These are phyloP conservation scores for Colletotrichum godetiae DNA, from an alignment of 2,329 filamentous ascomycete genomes.

Conservation along the genomic window DNA sequence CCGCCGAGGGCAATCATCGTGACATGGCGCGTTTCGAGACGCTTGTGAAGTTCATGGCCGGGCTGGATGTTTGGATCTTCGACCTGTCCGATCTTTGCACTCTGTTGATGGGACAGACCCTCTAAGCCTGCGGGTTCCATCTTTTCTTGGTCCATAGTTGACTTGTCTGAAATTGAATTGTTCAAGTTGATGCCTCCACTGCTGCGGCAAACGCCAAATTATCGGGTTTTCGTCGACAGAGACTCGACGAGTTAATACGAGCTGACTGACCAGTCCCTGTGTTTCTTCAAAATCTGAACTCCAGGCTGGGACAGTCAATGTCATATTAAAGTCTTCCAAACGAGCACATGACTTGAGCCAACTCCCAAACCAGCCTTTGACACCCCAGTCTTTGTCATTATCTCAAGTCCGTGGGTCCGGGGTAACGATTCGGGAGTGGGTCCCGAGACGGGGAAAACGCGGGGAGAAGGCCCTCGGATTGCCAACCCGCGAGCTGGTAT, in stretches of 20 bases:
- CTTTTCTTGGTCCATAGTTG: slow-evolving; percentile 17
- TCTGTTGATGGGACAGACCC: not conserved
- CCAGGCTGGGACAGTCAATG: not conserved
- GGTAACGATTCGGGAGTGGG: slow-evolving; percentile 15
- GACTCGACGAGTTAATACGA: not conserved
- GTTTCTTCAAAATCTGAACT: not conserved
- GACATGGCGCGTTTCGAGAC: slow-evolving; percentile 43
- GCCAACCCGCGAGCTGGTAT: not conserved
- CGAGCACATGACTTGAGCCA: not conserved
- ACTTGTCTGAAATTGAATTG: not conserved
- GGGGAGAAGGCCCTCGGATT: slow-evolving; percentile 9
- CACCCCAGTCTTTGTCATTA: slow-evolving; percentile 8
- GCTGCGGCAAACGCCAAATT: not conserved
- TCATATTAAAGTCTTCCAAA: not conserved
- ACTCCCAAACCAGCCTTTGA: not conserved
- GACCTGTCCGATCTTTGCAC: slow-evolving; percentile 16
- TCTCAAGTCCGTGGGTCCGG: slow-evolving; percentile 14
- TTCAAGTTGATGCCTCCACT: too few species aligned
- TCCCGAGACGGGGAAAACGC: slow-evolving; percentile 9
- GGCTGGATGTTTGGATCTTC: slow-evolving; percentile 9
- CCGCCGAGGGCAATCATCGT: slow-evolving; percentile 53
- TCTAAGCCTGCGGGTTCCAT: slow-evolving; percentile 2
- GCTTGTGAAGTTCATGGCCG: slow-evolving; percentile 26
- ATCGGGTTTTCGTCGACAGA: not conserved
- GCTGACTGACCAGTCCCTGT: not conserved